Evolutionary conservation across 2,329 filamentous ascomycete genomes (phyloP), one percentile per base, ranked within the genome.

Genomic region (Mycosphaerella sp.): DNA sequence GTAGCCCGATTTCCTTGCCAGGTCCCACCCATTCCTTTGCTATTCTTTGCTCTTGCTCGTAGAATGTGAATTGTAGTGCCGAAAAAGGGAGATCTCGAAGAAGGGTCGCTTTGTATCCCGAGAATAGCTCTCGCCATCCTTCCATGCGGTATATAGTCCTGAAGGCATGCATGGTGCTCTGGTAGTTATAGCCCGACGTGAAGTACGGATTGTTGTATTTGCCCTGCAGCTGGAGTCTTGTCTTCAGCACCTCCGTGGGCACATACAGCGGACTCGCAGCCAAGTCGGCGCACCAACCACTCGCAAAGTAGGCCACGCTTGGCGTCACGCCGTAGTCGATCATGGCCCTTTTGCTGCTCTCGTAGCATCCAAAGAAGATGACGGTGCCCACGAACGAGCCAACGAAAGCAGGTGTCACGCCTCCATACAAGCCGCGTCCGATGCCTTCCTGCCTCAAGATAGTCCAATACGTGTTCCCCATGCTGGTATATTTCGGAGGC

Each of bases 191-290:
- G 51, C 93, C 93, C 0, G 89, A 95, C 42, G 83, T 76, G 74
- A 97, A 97, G 71, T 84, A 86, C 0, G 93, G 90, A 65, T 98
- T 98, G 71, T 97, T 95, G 73, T 89, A 86, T 54, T 88, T 87
- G 44, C 93, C 94, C 69, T 98, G 93, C 5, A 98, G 79, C 67
- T 98, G 93, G 43, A 97, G 75, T 18, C 93, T 84, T n/a, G 93
- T 98, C 71, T 98, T 98, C 60, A 98, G 79, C 4, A 98, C 93
- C 71, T 98, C 94, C 10, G 91, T 95, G 3, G 93, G 94, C 4
- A 98, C 94, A 66, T 98, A 98, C 53, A 96, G 80, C 54, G 95
- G 78, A 0, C 89, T 95, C 1, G 93, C 91, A 40, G 88, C 91
- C 17, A 96, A 77, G 66, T 98, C 93, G 55, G 91, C 93, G 53